Percentiles rank a stretch among this genome's conserved stretches.
Evolutionary conservation across 2,329 filamentous ascomycete species (phyloP).

Genomic region (Stemphylium beticola): DNA sequence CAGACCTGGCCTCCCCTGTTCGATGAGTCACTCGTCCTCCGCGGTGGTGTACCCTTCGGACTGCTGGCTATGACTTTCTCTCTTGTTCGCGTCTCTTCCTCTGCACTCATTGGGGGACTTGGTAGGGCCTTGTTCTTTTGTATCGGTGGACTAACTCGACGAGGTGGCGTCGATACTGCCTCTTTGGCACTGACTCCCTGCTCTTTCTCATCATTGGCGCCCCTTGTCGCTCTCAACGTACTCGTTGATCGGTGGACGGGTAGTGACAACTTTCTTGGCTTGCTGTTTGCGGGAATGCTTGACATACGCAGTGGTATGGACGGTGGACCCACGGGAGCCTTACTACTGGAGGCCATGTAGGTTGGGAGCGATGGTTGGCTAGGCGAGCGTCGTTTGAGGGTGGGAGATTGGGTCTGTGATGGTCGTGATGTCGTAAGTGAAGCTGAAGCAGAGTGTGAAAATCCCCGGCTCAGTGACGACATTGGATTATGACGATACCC

Average conservation of each 20-base stretch:
- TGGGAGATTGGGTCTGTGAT: constrained; percentile 1
- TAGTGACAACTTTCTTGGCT: constrained; percentile 43
- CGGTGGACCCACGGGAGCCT: constrained; percentile 24
- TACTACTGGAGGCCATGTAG: constrained; percentile 19
- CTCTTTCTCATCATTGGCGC: constrained; percentile 23
- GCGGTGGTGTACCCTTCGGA: constrained; percentile 6
- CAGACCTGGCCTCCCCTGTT: constrained; percentile 15
- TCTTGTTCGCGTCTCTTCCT: constrained; percentile 24
- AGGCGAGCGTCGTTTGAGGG: constrained; percentile 26
- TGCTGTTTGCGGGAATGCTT: constrained; percentile 40
- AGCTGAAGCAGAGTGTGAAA: constrained; percentile 32
- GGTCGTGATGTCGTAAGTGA: constrained; percentile 18
- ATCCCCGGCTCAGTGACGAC: background rate
- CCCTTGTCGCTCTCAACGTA: constrained; percentile 11
- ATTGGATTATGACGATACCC: constrained; percentile 18
- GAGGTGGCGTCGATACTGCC: constrained; percentile 14
- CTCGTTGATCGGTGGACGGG: constrained; percentile 26
- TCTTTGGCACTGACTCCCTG: constrained; percentile 10
- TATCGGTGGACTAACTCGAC: constrained; percentile 27
- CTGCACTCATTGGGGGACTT: constrained; percentile 28
- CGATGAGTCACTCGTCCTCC: constrained; percentile 19
- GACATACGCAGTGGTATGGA: constrained; percentile 45
- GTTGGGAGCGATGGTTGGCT: constrained; percentile 29
- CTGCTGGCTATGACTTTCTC: constrained; percentile 19
- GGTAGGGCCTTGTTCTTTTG: constrained; percentile 44